Percentiles rank a stretch among this genome's conserved stretches.
Evolutionary conservation across 78 protist genomes (phyloP).

Genomic region (Dictyostelium purpureum): DNA sequence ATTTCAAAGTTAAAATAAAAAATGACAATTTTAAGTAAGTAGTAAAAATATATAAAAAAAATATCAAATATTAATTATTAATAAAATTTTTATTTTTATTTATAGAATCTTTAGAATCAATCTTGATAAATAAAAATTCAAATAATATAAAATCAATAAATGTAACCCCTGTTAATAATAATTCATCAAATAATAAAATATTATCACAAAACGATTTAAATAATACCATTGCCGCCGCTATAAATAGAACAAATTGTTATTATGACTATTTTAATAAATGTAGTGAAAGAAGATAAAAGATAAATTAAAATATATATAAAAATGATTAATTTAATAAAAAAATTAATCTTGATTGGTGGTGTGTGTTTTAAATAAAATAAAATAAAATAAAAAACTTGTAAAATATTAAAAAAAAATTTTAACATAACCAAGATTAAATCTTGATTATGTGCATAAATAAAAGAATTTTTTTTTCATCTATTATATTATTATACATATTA

Average conservation of each 20-base stretch:
- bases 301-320: not conserved
- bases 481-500: not conserved
- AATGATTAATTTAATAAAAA: not conserved
- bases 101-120: not conserved
- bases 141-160: not conserved
- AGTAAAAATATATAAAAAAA: not conserved
- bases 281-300: not conserved
- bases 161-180: not conserved
- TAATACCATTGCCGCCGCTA: not conserved
- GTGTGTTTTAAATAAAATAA: no score
- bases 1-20: not conserved
- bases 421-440: not conserved
- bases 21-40: constrained; percentile 9
- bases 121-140: not conserved
- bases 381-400: not conserved
- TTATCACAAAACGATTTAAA: not conserved
- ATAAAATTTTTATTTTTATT: not conserved
- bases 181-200: not conserved
- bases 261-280: not conserved
- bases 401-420: not conserved
- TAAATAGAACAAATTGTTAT: not conserved
- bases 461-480: not conserved
- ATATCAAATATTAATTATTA: not conserved
- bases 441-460: not conserved
- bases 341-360: not conserved